phyloP scores from a whole-genome alignment of 805 yeast genomes.

The Pichia kluyveri region DNA sequence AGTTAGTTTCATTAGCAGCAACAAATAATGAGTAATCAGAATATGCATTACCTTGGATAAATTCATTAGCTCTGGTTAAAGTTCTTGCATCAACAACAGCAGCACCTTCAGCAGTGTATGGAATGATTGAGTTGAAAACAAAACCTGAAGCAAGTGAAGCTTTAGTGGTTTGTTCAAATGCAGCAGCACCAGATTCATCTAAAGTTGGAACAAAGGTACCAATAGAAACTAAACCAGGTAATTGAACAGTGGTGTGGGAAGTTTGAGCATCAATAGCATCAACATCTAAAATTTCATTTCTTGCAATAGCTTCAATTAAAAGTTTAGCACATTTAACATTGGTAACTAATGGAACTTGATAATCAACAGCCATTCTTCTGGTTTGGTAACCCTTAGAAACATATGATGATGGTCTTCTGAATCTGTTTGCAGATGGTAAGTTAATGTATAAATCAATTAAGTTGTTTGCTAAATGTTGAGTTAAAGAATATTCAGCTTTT shows the following conservation, averaged over 20 bases:
- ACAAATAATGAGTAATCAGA: slow-evolving; percentile 79
- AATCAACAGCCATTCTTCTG: slow-evolving; percentile 99
- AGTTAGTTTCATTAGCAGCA: slow-evolving; percentile 71
- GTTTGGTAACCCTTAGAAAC: slow-evolving; percentile 96
- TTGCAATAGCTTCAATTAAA: slow-evolving; percentile 85
- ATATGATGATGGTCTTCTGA: slow-evolving; percentile 97
- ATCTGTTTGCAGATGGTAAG: slow-evolving; percentile 92
- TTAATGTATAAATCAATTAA: slow-evolving; percentile 93
- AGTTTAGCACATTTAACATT: slow-evolving; percentile 96
- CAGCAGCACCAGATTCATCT: slow-evolving; percentile 38
- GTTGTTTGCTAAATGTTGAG: slow-evolving; percentile 94
- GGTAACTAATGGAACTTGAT: slow-evolving; percentile 94
- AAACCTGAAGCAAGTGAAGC: slow-evolving; percentile 78
- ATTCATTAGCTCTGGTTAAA: slow-evolving; percentile 53
- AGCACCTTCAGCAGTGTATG: slow-evolving; percentile 56
- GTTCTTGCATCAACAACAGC: slow-evolving; percentile 57
- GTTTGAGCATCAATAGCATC: slow-evolving; percentile 81
- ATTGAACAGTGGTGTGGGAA: slow-evolving; percentile 68
- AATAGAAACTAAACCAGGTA: slow-evolving; percentile 84
- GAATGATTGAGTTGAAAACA: slow-evolving; percentile 74
- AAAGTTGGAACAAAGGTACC: slow-evolving; percentile 70
- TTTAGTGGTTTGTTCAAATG: slow-evolving; percentile 61
- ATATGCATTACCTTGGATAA: slow-evolving; percentile 48
- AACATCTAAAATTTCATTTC: slow-evolving; percentile 60
- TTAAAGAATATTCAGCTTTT: slow-evolving; percentile 87